Percentiles rank a stretch among this genome's conserved stretches.
phyloP scores from a whole-genome alignment of 148 eudicot genomes.

The Fagopyrum tataricum region DNA sequence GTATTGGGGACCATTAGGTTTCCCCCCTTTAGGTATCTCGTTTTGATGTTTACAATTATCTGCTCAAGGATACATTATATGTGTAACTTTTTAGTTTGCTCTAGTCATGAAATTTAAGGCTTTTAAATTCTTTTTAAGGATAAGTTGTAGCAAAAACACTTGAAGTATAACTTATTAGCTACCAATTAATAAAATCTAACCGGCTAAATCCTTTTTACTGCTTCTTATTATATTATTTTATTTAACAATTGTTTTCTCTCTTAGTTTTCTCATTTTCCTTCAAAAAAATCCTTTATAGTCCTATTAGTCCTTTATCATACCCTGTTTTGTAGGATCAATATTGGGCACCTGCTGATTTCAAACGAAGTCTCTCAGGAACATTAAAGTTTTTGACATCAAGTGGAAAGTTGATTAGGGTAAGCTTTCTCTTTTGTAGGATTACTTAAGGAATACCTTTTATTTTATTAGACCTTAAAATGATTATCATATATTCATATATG shows the following conservation, averaged over 20 bases:
- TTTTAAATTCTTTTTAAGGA: background rate
- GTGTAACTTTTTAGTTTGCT: background rate
- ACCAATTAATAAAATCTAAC: background rate
- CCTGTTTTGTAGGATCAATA: slow-evolving; percentile 68
- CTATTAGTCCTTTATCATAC: background rate
- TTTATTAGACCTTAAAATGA: background rate
- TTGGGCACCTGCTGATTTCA: slow-evolving; percentile 97
- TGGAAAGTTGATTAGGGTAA: slow-evolving; percentile 85
- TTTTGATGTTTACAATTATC: background rate
- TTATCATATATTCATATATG: background rate
- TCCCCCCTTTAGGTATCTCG: background rate
- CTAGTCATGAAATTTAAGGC: background rate
- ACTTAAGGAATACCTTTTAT: background rate
- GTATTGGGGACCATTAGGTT: background rate
- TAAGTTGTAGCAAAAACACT: background rate
- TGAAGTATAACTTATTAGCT: background rate
- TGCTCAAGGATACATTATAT: background rate
- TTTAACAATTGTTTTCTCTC: background rate
- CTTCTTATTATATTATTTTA: background rate
- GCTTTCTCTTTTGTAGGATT: slow-evolving; percentile 1
- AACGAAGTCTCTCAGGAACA: slow-evolving; percentile 70
- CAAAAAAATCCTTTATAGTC: background rate
- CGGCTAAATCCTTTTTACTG: background rate
- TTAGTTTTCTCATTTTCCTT: background rate
- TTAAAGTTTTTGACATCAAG: slow-evolving; percentile 71